These are phyloP conservation scores for Achlya hypogyna DNA, from an alignment of 352 stramenopile species.

Conservation along the genomic window DNA sequence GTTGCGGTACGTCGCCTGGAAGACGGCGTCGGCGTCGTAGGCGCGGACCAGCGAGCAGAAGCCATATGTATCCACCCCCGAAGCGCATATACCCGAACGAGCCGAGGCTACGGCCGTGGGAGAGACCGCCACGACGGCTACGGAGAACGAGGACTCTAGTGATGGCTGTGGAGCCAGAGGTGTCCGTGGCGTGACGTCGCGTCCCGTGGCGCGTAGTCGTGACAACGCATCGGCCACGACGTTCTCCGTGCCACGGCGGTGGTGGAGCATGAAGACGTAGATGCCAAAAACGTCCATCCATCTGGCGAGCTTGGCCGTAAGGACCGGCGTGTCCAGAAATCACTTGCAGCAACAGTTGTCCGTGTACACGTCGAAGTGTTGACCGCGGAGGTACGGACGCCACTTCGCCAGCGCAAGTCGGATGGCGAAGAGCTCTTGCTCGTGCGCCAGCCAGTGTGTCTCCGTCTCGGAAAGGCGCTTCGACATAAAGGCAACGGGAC, in stretches of 20 bases:
- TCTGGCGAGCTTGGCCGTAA: conserved; percentile 16
- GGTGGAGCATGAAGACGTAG: conserved; percentile 17
- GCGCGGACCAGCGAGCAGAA: too few species aligned
- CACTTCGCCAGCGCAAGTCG: conserved; percentile 19
- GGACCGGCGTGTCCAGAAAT: conserved; percentile 15
- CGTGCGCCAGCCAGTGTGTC: conserved; percentile 14
- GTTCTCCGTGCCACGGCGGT: conserved; percentile 2
- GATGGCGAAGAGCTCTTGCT: conserved; percentile 21
- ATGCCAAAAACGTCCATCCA: conserved; percentile 15
- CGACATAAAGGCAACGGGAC: conserved; percentile 19
- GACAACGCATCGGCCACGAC: too few species aligned
- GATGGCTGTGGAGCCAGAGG: too few species aligned
- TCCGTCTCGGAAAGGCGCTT: conserved; percentile 17
- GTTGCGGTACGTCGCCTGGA: too few species aligned
- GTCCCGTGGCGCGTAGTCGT: too few species aligned
- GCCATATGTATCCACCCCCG: background rate
- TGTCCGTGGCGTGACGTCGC: too few species aligned
- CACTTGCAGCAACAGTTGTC: conserved; percentile 18
- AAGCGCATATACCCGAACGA: background rate
- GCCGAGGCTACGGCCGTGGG: background rate
- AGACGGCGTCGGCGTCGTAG: too few species aligned
- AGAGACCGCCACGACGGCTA: too few species aligned
- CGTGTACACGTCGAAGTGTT: conserved; percentile 20
- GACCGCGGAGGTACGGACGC: conserved; percentile 15
- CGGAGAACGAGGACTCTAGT: too few species aligned